phyloP scores from a whole-genome alignment of 805 yeast species.

The Debaryomyces prosopidis region DNA sequence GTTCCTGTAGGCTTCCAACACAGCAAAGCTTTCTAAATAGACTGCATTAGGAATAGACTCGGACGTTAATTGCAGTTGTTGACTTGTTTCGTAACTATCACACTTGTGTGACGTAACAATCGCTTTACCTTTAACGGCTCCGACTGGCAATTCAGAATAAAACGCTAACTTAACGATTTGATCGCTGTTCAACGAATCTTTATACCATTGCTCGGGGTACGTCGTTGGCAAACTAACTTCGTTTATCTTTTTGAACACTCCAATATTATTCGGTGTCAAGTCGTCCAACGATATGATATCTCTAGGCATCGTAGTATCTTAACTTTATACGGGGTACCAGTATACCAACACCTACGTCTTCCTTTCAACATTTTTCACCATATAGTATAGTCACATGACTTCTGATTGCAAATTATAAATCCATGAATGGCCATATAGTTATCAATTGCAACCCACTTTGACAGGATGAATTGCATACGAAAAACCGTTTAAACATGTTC shows the following conservation, averaged over 20 bases:
- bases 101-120: slow-evolving; percentile 45
- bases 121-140: slow-evolving; percentile 62
- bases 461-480: no score
- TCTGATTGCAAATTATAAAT: neutral
- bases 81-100: slow-evolving; percentile 24
- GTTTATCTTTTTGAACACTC: slow-evolving; percentile 58
- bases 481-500: no score
- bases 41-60: slow-evolving; percentile 49
- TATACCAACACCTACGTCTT: no score
- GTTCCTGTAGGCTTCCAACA: slow-evolving; percentile 61
- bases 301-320: slow-evolving; percentile 28
- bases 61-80: slow-evolving; percentile 18
- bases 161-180: slow-evolving; percentile 61
- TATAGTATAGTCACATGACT: neutral
- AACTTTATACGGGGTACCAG: no score
- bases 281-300: slow-evolving; percentile 54
- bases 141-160: slow-evolving; percentile 79
- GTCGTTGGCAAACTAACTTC: slow-evolving; percentile 49
- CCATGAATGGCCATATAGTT: no score
- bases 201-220: slow-evolving; percentile 55
- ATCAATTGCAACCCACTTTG: no score
- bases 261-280: slow-evolving; percentile 59
- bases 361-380: neutral
- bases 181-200: slow-evolving; percentile 44
- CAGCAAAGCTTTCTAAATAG: slow-evolving; percentile 68